Evolutionary conservation across 179 eudicot genomes (phyloP).

Genomic region (Gypsophila paniculata): DNA sequence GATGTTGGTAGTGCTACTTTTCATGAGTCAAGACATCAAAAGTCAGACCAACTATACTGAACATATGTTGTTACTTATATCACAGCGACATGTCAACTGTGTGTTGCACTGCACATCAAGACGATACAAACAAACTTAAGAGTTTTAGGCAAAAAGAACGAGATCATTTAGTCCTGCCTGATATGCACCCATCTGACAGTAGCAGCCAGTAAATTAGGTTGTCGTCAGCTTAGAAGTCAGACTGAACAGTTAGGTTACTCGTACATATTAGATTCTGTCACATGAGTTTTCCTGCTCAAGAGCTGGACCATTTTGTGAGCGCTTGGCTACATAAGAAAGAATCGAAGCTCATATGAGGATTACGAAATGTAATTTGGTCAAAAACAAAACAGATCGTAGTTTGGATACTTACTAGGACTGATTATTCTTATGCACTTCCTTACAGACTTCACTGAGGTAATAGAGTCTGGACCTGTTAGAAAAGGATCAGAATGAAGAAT

Average conservation of each 20-base stretch:
- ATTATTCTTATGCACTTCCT: conserved; percentile 53
- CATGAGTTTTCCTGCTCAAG: conserved; percentile 25
- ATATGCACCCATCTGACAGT: background rate
- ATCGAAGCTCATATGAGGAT: background rate
- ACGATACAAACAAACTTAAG: background rate
- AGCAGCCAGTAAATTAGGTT: background rate
- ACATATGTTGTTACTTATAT: too few species aligned
- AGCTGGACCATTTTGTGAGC: conserved; percentile 14
- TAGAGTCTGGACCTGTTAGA: conserved; percentile 45
- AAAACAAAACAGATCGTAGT: background rate
- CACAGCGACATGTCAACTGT: background rate
- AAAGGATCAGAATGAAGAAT: conserved; percentile 6
- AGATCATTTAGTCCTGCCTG: background rate
- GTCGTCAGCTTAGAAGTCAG: conserved; percentile 23
- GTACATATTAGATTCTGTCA: conserved; percentile 22
- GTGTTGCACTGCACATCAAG: background rate
- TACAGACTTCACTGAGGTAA: conserved; percentile 55
- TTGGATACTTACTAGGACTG: conserved; percentile 59
- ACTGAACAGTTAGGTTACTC: background rate
- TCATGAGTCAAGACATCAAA: too few species aligned
- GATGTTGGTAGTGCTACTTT: too few species aligned
- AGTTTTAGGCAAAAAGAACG: background rate
- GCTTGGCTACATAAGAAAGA: conserved; percentile 18
- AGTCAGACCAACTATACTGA: too few species aligned
- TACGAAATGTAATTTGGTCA: background rate